phyloP scores from a whole-genome alignment of 805 yeast genomes.

The Lachancea cidri region DNA sequence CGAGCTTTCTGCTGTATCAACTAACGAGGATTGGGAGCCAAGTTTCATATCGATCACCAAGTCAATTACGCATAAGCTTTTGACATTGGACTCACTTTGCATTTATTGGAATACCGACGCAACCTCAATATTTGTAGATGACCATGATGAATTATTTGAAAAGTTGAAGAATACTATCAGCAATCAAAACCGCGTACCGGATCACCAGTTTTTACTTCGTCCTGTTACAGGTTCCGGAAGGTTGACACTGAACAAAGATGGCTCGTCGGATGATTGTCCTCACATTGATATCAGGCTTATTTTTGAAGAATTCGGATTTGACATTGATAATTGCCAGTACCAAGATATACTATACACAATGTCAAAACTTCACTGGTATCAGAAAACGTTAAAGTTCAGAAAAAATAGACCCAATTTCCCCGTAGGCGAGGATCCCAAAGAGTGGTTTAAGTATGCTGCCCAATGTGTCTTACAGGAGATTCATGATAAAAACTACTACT shows the following conservation, averaged over 20 bases:
- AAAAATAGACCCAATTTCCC: slow-evolving; percentile 57
- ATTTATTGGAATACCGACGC: slow-evolving; percentile 80
- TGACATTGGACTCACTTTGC: slow-evolving; percentile 69
- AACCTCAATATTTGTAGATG: slow-evolving; percentile 41
- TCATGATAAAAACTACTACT: slow-evolving; percentile 69
- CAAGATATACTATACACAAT: slow-evolving; percentile 75
- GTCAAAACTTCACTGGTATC: slow-evolving; percentile 73
- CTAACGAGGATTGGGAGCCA: slow-evolving; percentile 81
- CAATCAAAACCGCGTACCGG: slow-evolving; percentile 28
- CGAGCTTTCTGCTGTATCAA: slow-evolving; percentile 87
- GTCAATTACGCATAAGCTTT: slow-evolving; percentile 64
- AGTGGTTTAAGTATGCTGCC: slow-evolving; percentile 82
- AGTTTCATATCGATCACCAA: slow-evolving; percentile 73
- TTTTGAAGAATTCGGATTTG: slow-evolving; percentile 86
- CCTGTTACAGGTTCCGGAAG: slow-evolving; percentile 91
- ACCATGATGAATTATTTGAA: slow-evolving; percentile 44
- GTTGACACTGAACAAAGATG: slow-evolving; percentile 71
- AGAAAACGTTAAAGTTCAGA: slow-evolving; percentile 70
- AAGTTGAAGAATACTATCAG: slow-evolving; percentile 44
- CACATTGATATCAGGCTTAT: slow-evolving; percentile 69
- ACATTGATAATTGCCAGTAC: slow-evolving; percentile 80
- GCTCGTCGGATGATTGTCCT: slow-evolving; percentile 62
- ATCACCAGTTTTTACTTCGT: slow-evolving; percentile 56
- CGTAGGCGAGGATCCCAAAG: slow-evolving; percentile 55
- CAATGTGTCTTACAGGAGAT: slow-evolving; percentile 71